phyloP scores from a whole-genome alignment of 2,329 filamentous ascomycete genomes.

The Rutstroemia sydowiana region DNA sequence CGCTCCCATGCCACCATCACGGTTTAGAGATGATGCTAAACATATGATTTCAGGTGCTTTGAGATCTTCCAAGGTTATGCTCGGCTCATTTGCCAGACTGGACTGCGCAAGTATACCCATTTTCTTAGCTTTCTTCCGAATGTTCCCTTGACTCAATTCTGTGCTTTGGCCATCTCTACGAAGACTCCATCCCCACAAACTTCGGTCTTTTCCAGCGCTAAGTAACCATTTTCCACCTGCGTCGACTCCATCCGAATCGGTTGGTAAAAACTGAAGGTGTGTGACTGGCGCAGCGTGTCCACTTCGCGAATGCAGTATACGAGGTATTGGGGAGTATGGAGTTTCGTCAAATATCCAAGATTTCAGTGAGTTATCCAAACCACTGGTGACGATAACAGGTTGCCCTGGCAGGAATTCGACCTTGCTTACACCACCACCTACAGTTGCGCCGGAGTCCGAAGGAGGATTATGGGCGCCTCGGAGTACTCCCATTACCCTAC shows the following conservation, averaged over 20 bases:
- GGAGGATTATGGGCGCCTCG: conserved; percentile 82
- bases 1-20: conserved; percentile 88
- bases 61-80: conserved; percentile 61
- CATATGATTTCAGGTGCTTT: conserved; percentile 90
- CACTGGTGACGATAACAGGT: conserved; percentile 82
- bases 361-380: conserved; percentile 86
- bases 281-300: conserved; percentile 85
- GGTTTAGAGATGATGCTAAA: conserved; percentile 84
- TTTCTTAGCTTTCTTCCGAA: conserved; percentile 86
- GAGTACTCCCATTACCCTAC: conserved; percentile 77
- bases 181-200: conserved; percentile 93
- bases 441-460: conserved; percentile 38
- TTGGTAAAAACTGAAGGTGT: conserved; percentile 75
- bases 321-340: conserved; percentile 79
- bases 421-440: conserved; percentile 74
- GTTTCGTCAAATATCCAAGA: conserved; percentile 95
- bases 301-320: conserved; percentile 76
- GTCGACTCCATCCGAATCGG: conserved; percentile 83
- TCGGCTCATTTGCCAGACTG: conserved; percentile 50
- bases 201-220: conserved; percentile 81
- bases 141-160: conserved; percentile 84
- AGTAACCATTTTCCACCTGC: conserved; percentile 88
- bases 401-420: conserved; percentile 86
- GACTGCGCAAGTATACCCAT: conserved; percentile 59
- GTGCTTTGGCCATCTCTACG: conserved; percentile 89